phyloP scores from a whole-genome alignment of 768 basidiomycete genomes.

The Tremella mesenterica region DNA sequence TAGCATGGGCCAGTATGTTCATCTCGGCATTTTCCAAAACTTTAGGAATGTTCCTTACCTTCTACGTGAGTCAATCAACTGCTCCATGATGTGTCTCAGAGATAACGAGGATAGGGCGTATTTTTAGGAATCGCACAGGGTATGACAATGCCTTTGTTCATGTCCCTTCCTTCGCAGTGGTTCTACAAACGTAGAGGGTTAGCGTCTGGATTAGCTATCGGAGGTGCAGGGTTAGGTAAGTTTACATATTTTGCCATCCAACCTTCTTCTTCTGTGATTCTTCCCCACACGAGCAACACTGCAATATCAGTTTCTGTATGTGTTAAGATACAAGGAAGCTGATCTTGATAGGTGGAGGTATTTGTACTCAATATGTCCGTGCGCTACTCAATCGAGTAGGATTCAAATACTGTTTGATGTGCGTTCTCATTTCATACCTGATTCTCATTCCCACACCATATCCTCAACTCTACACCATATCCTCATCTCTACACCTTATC shows the following conservation, averaged over 20 bases:
- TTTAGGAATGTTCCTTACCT: slow-evolving; percentile 23
- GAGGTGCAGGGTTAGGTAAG: slow-evolving; percentile 31
- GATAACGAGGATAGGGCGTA: slow-evolving; percentile 14
- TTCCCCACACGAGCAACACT: background rate
- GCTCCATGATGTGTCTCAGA: background rate
- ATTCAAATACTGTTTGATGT: slow-evolving; percentile 32
- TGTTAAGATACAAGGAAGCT: background rate
- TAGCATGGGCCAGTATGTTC: slow-evolving; percentile 20
- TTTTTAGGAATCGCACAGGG: slow-evolving; percentile 23
- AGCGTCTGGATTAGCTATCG: slow-evolving; percentile 33
- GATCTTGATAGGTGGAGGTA: slow-evolving; percentile 20
- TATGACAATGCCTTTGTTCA: slow-evolving; percentile 30
- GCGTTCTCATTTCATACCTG: background rate
- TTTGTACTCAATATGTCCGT: slow-evolving; percentile 21
- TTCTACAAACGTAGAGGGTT: slow-evolving; percentile 32
- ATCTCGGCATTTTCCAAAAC: slow-evolving; percentile 12
- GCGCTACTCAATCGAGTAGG: slow-evolving; percentile 24
- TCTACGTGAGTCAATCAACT: slow-evolving; percentile 10
- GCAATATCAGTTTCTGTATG: background rate
- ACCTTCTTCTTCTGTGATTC: background rate
- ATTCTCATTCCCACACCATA: too few species aligned
- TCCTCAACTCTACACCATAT: too few species aligned
- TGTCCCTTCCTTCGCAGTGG: slow-evolving; percentile 38
- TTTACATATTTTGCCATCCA: background rate
- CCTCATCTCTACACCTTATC: too few species aligned